Evolutionary conservation across 352 stramenopile species (phyloP).

Genomic region (Porosira glacialis): DNA sequence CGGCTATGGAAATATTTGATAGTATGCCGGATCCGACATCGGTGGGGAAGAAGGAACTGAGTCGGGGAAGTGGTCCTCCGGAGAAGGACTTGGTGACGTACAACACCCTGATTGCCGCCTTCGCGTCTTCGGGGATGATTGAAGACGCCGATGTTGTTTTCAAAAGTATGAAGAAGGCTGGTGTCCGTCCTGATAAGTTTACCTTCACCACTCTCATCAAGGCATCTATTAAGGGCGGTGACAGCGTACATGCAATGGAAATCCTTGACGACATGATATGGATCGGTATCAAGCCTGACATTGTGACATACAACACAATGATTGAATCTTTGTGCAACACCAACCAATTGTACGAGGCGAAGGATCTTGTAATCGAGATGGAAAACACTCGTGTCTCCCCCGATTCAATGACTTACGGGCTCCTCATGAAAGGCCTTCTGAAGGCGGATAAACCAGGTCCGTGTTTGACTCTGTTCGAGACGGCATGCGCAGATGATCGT

Average conservation of each 20-base stretch:
- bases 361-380: conserved; percentile 77
- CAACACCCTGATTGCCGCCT: conserved; percentile 74
- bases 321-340: conserved; percentile 70
- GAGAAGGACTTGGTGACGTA: conserved; percentile 72
- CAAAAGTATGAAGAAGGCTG: conserved; percentile 56
- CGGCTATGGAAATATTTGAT: conserved; percentile 67
- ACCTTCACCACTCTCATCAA: conserved; percentile 76
- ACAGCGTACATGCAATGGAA: conserved; percentile 58
- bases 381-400: conserved; percentile 59
- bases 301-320: conserved; percentile 78
- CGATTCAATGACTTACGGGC: conserved; percentile 78
- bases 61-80: no score
- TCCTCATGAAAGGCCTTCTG: conserved; percentile 77
- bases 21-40: conserved; percentile 56
- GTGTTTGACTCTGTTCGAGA: conserved; percentile 79
- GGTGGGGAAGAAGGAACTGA: no score
- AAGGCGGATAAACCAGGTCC: conserved; percentile 68
- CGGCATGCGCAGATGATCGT: conserved; percentile 55
- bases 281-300: conserved; percentile 56
- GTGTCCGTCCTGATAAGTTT: conserved; percentile 63
- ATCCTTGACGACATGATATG: conserved; percentile 80
- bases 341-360: conserved; percentile 66
- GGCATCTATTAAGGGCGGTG: conserved; percentile 51
- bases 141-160: conserved; percentile 66
- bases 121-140: conserved; percentile 52